phyloP scores from a whole-genome alignment of 345 rosid species.

The Gynandropsis gynandra region DNA sequence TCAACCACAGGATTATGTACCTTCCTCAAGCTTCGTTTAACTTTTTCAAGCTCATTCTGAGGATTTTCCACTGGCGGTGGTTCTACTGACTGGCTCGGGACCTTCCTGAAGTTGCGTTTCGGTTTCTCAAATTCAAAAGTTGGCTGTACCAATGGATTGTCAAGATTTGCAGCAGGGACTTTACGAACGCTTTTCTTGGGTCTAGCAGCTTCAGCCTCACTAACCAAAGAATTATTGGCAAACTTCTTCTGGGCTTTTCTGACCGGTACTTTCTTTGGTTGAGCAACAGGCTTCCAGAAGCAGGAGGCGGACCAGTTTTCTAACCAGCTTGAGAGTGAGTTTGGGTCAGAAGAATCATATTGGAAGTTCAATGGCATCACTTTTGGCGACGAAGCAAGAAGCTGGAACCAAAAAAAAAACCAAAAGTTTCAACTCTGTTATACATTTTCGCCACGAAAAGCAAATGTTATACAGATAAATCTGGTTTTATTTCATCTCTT shows the following conservation, averaged over 20 bases:
- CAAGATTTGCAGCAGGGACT: conserved; percentile 49
- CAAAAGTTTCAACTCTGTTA: conserved; percentile 17
- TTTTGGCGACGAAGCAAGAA: conserved; percentile 61
- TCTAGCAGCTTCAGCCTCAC: conserved; percentile 50
- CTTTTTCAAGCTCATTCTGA: conserved; percentile 83
- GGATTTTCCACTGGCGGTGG: conserved; percentile 58
- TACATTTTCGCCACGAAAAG: not conserved
- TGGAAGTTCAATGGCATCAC: conserved; percentile 49
- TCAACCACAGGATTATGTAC: conserved; percentile 67
- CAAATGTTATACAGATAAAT: not conserved
- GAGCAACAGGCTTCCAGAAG: conserved; percentile 72
- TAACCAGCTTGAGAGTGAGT: conserved; percentile 70
- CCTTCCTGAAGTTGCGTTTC: conserved; percentile 56
- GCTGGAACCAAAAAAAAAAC: conserved; percentile 50
- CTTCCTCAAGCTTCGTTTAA: conserved; percentile 82
- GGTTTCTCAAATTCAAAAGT: conserved; percentile 60
- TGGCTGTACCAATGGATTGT: conserved; percentile 32
- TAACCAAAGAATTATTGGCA: conserved; percentile 35
- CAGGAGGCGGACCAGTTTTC: conserved; percentile 67
- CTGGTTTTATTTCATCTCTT: not conserved
- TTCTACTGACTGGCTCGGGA: conserved; percentile 50
- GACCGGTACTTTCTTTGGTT: conserved; percentile 37
- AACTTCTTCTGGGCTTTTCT: conserved; percentile 46
- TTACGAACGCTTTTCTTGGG: conserved; percentile 57
- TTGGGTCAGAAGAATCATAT: conserved; percentile 49